Percentiles rank a stretch among this genome's conserved stretches.
phyloP scores from a whole-genome alignment of 2,329 filamentous ascomycete genomes.

The Phaeosphaeria sp. region DNA sequence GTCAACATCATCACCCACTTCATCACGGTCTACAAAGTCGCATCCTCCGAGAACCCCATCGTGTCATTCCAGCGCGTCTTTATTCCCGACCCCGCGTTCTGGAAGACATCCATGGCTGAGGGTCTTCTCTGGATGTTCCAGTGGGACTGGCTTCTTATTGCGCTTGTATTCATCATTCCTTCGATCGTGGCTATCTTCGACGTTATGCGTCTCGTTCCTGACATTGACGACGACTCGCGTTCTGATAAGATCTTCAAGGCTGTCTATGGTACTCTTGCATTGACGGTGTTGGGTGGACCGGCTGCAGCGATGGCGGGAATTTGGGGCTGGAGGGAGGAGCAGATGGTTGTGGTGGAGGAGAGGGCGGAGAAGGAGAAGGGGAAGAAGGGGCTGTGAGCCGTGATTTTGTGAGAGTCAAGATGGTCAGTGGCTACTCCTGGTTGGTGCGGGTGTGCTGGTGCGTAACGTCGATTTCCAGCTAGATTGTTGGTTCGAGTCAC shows the following conservation, averaged over 20 bases:
- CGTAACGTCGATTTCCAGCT: too few relatives aligned
- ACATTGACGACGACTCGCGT: constrained; percentile 10
- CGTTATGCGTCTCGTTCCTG: constrained; percentile 13
- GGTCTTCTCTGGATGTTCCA: constrained; percentile 26
- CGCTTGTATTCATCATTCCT: constrained; percentile 4
- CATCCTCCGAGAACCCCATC: constrained; percentile 14
- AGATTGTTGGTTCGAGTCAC: background rate
- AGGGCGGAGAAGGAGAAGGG: background rate
- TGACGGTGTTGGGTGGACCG: constrained; percentile 17
- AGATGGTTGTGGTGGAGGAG: constrained; percentile 17
- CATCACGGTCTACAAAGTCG: constrained; percentile 17
- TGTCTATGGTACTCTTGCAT: constrained; percentile 5
- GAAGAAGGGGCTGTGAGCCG: constrained; percentile 17
- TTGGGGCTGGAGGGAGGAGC: constrained; percentile 26
- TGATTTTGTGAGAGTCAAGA: background rate
- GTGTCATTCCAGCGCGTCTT: constrained; percentile 18
- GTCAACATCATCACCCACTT: constrained; percentile 13
- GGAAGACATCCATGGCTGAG: constrained; percentile 8
- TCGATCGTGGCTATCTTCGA: constrained; percentile 20
- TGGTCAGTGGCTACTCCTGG: too few relatives aligned
- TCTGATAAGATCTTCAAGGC: constrained; percentile 14
- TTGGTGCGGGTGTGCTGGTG: too few relatives aligned
- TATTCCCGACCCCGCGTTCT: constrained; percentile 15
- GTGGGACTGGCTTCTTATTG: constrained; percentile 24
- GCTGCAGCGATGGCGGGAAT: constrained; percentile 16